Percentiles rank a stretch among this genome's conserved stretches.
Conservation (phyloP, 1,284 basidiomycete genomes). For the Pseudozyma sp. region DNA sequence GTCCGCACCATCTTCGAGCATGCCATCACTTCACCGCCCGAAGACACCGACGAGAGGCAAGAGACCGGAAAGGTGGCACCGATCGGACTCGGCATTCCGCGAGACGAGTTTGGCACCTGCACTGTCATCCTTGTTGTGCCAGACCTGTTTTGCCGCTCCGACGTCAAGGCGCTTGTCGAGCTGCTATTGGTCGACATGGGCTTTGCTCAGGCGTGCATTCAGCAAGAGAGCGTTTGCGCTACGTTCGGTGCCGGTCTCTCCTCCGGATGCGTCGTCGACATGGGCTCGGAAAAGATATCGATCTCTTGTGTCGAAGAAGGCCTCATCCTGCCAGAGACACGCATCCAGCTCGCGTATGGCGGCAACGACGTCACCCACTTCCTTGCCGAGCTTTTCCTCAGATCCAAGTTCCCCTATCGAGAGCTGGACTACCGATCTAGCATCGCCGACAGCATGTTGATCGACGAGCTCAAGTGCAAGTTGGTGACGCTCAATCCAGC, state of each 20-base stretch:
- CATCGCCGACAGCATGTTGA: constrained; percentile 56
- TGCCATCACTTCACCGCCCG: constrained; percentile 60
- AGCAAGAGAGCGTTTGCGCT: constrained; percentile 82
- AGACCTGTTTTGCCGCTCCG: constrained; percentile 86
- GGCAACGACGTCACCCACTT: constrained; percentile 94
- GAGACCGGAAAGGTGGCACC: constrained; percentile 34
- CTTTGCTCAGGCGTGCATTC: constrained; percentile 61
- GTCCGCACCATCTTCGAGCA: constrained; percentile 57
- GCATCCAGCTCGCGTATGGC: constrained; percentile 86
- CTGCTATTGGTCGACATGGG: constrained; percentile 84
- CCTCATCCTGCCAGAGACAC: constrained; percentile 84
- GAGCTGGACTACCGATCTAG: constrained; percentile 74
- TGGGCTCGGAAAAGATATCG: constrained; percentile 85
- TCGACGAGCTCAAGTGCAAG: constrained; percentile 63
- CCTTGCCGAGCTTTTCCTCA: constrained; percentile 81
- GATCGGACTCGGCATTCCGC: constrained; percentile 62
- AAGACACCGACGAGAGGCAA: constrained; percentile 40
- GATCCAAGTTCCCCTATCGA: constrained; percentile 88
- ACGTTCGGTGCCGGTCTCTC: constrained; percentile 95
- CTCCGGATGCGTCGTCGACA: constrained; percentile 92
- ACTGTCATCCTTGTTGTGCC: constrained; percentile 91
- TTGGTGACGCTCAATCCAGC: constrained; percentile 64
- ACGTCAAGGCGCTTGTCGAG: constrained; percentile 82
- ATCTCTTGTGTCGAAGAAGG: constrained; percentile 97
- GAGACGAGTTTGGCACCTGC: constrained; percentile 69